Conservation (phyloP, 352 stramenopile genomes). For the Heterotrichella gracilis region DNA sequence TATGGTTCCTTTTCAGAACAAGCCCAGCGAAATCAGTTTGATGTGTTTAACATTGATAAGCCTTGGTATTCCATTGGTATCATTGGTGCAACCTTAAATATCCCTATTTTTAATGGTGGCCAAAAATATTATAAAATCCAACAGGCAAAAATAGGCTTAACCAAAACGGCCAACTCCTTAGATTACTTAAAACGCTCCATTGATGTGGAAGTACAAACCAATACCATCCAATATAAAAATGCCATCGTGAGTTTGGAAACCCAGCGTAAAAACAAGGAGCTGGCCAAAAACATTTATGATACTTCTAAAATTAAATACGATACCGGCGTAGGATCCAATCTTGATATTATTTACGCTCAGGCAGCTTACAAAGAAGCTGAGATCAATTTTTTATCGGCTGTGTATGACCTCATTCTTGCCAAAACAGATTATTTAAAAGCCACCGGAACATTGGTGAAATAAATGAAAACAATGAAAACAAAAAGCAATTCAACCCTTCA, state of each 20-base stretch:
- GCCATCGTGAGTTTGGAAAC: not conserved
- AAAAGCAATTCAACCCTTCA: not conserved
- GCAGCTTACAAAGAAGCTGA: not conserved
- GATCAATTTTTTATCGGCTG: not conserved
- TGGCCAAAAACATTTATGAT: not conserved
- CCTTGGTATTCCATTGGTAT: not conserved
- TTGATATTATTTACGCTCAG: not conserved
- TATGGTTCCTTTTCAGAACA: not conserved
- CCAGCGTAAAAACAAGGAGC: not conserved
- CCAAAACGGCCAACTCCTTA: not conserved
- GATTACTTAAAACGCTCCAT: not conserved
- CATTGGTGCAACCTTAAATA: not conserved
- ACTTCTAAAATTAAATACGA: not conserved
- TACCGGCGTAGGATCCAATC: not conserved
- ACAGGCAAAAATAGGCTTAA: not conserved
- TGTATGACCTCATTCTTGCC: not conserved
- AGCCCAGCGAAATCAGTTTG: not conserved
- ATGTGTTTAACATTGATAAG: not conserved
- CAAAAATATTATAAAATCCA: not conserved
- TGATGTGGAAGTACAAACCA: not conserved
- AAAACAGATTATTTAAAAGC: slow-evolving; percentile 5
- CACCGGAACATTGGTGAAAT: not conserved
- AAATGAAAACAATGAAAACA: not conserved
- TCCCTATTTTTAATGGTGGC: not conserved
- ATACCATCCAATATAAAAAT: not conserved